Conservation (phyloP, 306 rosid species). For the Vicia faba region DNA sequence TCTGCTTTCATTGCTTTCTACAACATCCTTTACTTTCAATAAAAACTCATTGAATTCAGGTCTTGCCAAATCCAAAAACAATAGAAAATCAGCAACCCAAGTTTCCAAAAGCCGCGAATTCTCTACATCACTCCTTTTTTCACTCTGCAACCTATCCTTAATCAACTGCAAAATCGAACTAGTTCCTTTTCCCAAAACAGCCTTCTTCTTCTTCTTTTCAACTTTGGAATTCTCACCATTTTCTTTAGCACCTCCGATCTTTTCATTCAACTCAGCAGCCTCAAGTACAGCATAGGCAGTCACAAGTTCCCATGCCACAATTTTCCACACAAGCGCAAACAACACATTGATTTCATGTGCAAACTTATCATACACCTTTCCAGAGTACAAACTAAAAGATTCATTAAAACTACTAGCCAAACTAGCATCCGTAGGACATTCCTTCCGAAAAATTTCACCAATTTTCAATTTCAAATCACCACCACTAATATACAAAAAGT, state of each 20-base stretch:
- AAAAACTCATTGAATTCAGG: slow-evolving; percentile 55
- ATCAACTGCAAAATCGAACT: slow-evolving; percentile 60
- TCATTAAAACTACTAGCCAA: slow-evolving; percentile 45
- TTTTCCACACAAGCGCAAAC: slow-evolving; percentile 62
- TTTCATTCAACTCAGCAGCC: slow-evolving; percentile 56
- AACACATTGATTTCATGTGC: slow-evolving; percentile 56
- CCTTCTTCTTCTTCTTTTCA: slow-evolving; percentile 81
- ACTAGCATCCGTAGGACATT: slow-evolving; percentile 51
- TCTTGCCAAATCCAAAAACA: slow-evolving; percentile 61
- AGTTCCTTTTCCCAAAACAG: slow-evolving; percentile 75
- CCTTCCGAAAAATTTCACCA: slow-evolving; percentile 48
- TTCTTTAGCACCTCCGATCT: slow-evolving; percentile 43
- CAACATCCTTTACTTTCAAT: slow-evolving; percentile 68
- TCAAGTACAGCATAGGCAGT: slow-evolving; percentile 56
- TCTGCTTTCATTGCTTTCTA: slow-evolving; percentile 91
- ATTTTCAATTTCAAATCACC: slow-evolving; percentile 39
- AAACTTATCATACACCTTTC: slow-evolving; percentile 53
- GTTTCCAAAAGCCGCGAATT: slow-evolving; percentile 47
- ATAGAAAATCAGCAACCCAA: slow-evolving; percentile 53
- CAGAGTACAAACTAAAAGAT: slow-evolving; percentile 49
- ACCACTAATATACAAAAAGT: slow-evolving; percentile 41
- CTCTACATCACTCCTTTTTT: slow-evolving; percentile 38
- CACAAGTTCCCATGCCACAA: slow-evolving; percentile 73
- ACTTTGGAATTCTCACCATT: slow-evolving; percentile 50
- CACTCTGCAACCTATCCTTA: slow-evolving; percentile 63